Evolutionary conservation across 2,329 filamentous ascomycete species (phyloP).

Genomic region (Fusarium brevicatenulatum): DNA sequence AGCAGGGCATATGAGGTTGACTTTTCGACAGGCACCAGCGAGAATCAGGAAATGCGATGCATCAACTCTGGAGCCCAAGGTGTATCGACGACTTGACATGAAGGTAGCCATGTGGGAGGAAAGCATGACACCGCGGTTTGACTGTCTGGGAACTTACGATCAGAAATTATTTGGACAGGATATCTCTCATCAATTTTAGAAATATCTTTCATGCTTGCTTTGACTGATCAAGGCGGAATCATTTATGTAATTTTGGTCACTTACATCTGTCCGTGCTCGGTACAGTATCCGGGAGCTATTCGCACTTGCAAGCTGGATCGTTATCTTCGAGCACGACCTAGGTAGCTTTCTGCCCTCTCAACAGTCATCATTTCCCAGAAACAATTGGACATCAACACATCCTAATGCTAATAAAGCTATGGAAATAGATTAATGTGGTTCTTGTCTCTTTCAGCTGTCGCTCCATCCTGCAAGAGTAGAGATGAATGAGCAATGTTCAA

Average conservation of each 20-base stretch:
- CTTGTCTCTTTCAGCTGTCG: not conserved
- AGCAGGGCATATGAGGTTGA: not conserved
- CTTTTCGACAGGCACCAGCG: not conserved
- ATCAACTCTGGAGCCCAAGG: not conserved
- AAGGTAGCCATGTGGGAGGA: not conserved
- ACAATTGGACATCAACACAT: not conserved
- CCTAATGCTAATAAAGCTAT: not conserved
- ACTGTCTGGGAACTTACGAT: not conserved
- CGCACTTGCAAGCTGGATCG: not conserved
- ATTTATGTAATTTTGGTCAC: not conserved
- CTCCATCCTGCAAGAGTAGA: not conserved
- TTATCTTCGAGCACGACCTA: not conserved
- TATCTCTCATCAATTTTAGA: not conserved
- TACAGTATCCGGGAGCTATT: not conserved
- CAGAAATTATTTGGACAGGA: fast-evolving
- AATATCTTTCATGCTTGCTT: not conserved
- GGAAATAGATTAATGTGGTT: fast-evolving
- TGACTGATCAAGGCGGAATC: not conserved
- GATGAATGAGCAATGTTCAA: not conserved
- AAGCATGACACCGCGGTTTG: not conserved
- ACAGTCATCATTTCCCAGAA: not conserved
- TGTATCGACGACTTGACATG: not conserved
- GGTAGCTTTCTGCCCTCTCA: not conserved
- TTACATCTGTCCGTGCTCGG: too few relatives aligned
- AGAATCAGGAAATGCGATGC: not conserved